These are phyloP conservation scores for Picochlorum sp. DNA, from an alignment of 139 green algal genomes.

Conservation along the genomic window DNA sequence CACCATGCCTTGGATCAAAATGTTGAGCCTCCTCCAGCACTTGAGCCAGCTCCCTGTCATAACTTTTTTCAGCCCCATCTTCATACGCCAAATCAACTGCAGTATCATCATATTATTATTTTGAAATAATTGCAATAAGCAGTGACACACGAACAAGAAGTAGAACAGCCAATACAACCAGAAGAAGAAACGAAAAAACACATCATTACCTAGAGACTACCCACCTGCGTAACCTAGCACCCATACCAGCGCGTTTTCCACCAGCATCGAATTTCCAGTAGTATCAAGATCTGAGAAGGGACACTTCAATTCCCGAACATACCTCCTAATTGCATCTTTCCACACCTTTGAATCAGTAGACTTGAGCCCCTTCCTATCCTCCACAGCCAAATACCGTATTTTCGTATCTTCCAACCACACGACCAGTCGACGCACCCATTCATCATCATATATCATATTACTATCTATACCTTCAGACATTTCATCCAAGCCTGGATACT, in stretches of 20 bases:
- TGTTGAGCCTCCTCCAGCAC: too few species aligned
- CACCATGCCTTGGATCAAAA: too few species aligned
- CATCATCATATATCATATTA: background rate
- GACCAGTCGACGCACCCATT: conserved; percentile 1
- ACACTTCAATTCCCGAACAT: conserved; percentile 39
- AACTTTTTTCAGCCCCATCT: conserved; percentile 3
- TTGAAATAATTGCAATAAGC: too few species aligned
- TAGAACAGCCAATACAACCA: too few species aligned
- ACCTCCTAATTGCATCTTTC: conserved; percentile 13
- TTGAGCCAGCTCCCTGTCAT: background rate
- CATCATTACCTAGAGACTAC: too few species aligned
- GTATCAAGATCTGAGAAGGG: conserved; percentile 7
- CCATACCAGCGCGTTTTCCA: conserved; percentile 18
- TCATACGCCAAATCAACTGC: conserved; percentile 7
- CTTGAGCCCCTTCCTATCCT: conserved; percentile 7
- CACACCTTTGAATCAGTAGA: background rate
- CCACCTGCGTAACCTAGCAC: conserved; percentile 21
- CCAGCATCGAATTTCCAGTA: background rate
- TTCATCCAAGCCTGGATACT: too few species aligned
- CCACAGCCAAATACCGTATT: conserved; percentile 23
- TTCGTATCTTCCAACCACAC: conserved; percentile 32
- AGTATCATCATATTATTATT: conserved; percentile 1
- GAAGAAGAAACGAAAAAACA: too few species aligned
- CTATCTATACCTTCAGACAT: too few species aligned
- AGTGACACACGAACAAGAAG: too few species aligned